Evolutionary conservation across 1,139 yeast genomes (phyloP), one percentile per base, ranked within the genome.

Genomic region (Blastobotrys proliferans): DNA sequence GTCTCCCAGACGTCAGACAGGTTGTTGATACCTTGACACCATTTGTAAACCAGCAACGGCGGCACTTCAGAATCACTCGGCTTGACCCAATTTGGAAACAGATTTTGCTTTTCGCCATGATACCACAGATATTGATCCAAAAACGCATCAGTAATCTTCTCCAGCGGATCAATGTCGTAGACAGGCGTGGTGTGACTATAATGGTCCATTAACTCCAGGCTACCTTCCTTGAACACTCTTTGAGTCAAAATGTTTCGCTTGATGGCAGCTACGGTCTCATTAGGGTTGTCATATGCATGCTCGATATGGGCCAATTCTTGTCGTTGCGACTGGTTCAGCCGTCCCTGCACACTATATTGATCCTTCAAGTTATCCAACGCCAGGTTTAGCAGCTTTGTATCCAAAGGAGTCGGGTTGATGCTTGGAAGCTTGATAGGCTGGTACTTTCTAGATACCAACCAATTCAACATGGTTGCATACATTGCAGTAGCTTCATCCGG

Each of bases 251-350:
- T 65, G 41, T 82, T 80, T 54, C 85, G 83, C 64, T 92, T 94
- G 45, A 92, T 76, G 50, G 96, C 76, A 14, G 83, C 83, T 47
- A 94, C 70, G 50, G 92, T 83, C 58, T 92, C 97, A 60, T 88
- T 95, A 0, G 99, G 99, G 53, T 87, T 87, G 57, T 92, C 99
- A 60, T 87, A 92, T 0, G 97, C 97, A 58, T 88, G 95, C 59
- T 94, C 98, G 42, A 94, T 88, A 50, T 92, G 69, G 0, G 97
- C 94, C 49, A 92, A 67, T 57, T 92, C 98, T 62, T 92, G 97
- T 50, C 97, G 74, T 62, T 94, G 96, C 4, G 82, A 69, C 8
- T 95, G 82, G 55, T 88, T 92, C 53, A 94, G 67, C 44, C 96
- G 69, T 1, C 90, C 84, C 54, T 86, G 84, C n/a, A 94, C 83